phyloP scores from a whole-genome alignment of 495 filamentous ascomycete genomes.

The Penicillium mononematosum region DNA sequence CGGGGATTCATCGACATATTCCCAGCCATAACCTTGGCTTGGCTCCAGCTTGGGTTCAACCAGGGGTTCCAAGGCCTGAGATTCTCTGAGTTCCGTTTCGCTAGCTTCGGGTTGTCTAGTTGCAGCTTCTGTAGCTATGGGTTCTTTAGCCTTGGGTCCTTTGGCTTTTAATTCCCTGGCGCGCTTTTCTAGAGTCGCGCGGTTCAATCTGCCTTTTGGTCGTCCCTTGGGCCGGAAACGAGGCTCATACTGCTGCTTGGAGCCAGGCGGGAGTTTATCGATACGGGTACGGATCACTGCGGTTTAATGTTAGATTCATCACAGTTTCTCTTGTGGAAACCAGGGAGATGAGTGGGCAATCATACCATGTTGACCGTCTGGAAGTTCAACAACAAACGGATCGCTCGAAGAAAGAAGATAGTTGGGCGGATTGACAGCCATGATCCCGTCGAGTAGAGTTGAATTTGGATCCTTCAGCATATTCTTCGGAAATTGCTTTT shows the following conservation, averaged over 20 bases:
- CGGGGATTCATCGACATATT: conserved; percentile 1
- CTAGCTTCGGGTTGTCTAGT: not conserved
- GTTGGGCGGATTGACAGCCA: conserved; percentile 28
- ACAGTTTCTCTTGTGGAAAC: not conserved
- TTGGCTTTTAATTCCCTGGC: not conserved
- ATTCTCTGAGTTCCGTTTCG: not conserved
- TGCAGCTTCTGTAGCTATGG: not conserved
- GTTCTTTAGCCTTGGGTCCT: not conserved
- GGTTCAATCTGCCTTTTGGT: conserved; percentile 3
- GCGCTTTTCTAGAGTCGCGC: not conserved
- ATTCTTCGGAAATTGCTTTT: conserved; percentile 27
- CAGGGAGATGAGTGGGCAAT: not conserved
- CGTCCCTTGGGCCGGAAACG: not conserved
- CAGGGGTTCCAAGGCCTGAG: not conserved
- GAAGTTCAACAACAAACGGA: conserved; percentile 23
- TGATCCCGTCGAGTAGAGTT: conserved; percentile 47
- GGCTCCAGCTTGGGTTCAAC: not conserved
- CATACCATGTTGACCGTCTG: conserved; percentile 38
- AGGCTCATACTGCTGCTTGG: not conserved
- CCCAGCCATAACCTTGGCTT: not conserved
- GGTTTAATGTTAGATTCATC: not conserved
- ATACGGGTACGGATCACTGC: conserved; percentile 8
- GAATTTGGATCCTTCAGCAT: conserved; percentile 44
- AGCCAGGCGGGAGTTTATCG: conserved; percentile 10
- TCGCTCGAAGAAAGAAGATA: conserved; percentile 39